A percentile compares a stretch with the other conserved stretches of the same genome.
These are phyloP conservation scores for Pseudogymnoascus pannorum DNA, from an alignment of 2,329 filamentous ascomycete species.

Conservation along the genomic window DNA sequence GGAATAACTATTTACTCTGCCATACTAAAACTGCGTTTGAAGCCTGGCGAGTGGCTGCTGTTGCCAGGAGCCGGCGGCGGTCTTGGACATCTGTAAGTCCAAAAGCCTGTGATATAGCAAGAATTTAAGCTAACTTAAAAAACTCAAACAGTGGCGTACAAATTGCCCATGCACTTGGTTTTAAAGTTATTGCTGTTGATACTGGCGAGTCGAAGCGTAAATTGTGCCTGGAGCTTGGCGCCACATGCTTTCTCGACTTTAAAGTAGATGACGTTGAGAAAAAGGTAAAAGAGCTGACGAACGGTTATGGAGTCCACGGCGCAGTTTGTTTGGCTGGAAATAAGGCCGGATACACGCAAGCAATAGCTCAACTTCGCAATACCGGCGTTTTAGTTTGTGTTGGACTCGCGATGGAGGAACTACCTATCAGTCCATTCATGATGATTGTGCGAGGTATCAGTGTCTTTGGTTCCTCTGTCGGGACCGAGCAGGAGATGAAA, in stretches of 20 bases:
- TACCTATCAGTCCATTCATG: neutral
- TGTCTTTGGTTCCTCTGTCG: conserved; percentile 8
- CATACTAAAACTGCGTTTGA: neutral
- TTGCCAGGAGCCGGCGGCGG: neutral
- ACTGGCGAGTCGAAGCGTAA: neutral
- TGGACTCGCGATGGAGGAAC: neutral
- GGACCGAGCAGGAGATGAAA: conserved; percentile 9
- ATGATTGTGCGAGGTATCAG: neutral
- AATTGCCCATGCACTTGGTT: neutral
- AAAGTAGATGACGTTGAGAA: neutral
- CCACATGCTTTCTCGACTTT: neutral
- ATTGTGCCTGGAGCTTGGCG: neutral
- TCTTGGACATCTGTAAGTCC: neutral
- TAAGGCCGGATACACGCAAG: neutral
- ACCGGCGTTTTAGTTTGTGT: conserved; percentile 3
- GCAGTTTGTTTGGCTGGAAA: neutral
- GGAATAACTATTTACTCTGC: neutral
- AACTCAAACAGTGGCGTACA: neutral
- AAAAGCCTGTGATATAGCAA: neutral
- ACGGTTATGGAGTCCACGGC: neutral
- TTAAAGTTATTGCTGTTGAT: neutral
- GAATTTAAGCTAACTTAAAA: neutral
- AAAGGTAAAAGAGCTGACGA: neutral
- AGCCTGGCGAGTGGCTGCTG: neutral
- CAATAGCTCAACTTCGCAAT: neutral